Evolutionary conservation across 257 asterid genomes (phyloP), one percentile per base, ranked within the genome.

Genomic region (Salvia splendens): DNA sequence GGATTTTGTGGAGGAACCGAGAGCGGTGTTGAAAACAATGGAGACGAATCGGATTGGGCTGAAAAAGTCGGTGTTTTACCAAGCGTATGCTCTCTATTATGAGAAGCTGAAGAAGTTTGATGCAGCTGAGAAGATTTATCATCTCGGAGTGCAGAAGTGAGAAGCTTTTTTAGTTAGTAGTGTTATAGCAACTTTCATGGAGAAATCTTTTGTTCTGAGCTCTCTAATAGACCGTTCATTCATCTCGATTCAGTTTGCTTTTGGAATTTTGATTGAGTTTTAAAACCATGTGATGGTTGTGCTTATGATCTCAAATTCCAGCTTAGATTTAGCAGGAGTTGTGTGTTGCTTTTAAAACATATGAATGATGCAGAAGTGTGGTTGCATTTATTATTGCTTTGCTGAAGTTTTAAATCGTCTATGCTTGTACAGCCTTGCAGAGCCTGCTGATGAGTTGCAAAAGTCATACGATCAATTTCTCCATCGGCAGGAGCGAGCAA

Each of bases 1-100:
- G 94, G 99, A 93, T 77, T 93, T 75, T 76, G 92, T 90, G 79
- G 90, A 93, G 68, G 92, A 93, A 54, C 96, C 97, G 47, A 90
- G 82, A 79, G 76, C 80, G 56, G 77, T 85, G 65, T 67, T 93
- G 79, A 80, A 50, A 76, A 79, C 85, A 16, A 90, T 93, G 97
- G 96, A 90, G 84, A 71, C 3, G 56, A 88, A 86, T 53, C 73
- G 71, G 17, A 82, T 93, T 52, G 99, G 99, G 80, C 60, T 67
- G 77, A 88, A 83, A 64, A 93, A 74, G 79, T 80, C 97, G 9
- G 63, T 88, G 71, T 93, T 88, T 82, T 93, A 90, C 79, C 90
- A 82, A 76, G 97, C 97, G 4, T 88, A 85, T 78, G 95, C 99
- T 38, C 95, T 93, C 51, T 90, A 88, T 70, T 93, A 82, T 59